Conservation (phyloP, 1,139 yeast genomes). For the Suhomyces anneliseae region DNA sequence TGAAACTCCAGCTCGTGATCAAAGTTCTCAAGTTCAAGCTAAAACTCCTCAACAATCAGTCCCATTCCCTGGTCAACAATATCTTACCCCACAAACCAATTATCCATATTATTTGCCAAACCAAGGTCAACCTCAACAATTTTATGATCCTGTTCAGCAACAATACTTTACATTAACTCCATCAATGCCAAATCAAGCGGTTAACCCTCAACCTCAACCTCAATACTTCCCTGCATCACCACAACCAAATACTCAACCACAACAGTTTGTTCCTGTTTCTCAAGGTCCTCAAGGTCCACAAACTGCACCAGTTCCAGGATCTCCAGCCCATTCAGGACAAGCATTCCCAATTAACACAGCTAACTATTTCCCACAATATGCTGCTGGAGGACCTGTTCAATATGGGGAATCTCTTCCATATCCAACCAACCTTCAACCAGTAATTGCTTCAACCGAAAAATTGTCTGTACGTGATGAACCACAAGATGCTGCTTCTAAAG, state of each 20-base stretch:
- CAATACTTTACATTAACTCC: constrained; percentile 47
- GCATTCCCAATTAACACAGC: constrained; percentile 19
- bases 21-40: constrained; percentile 4
- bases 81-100: constrained; percentile 13
- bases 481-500: not conserved
- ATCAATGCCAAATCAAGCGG: constrained; percentile 18
- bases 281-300: constrained; percentile 5
- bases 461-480: constrained; percentile 3
- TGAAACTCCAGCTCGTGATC: not conserved
- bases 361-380: constrained; percentile 20
- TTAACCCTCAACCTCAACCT: constrained; percentile 26
- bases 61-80: constrained; percentile 11
- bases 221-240: constrained; percentile 43
- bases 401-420: constrained; percentile 17
- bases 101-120: constrained; percentile 16
- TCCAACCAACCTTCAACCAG: constrained; percentile 15
- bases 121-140: constrained; percentile 36
- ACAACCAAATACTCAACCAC: constrained; percentile 20
- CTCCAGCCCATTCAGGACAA: constrained; percentile 12
- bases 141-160: constrained; percentile 49
- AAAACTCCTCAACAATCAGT: constrained; percentile 6
- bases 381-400: constrained; percentile 8
- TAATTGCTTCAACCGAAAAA: constrained; percentile 11
- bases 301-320: constrained; percentile 4
- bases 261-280: constrained; percentile 14